Evolutionary conservation across 2,329 filamentous ascomycete species (phyloP).

Genomic region (Colletotrichum incanum): DNA sequence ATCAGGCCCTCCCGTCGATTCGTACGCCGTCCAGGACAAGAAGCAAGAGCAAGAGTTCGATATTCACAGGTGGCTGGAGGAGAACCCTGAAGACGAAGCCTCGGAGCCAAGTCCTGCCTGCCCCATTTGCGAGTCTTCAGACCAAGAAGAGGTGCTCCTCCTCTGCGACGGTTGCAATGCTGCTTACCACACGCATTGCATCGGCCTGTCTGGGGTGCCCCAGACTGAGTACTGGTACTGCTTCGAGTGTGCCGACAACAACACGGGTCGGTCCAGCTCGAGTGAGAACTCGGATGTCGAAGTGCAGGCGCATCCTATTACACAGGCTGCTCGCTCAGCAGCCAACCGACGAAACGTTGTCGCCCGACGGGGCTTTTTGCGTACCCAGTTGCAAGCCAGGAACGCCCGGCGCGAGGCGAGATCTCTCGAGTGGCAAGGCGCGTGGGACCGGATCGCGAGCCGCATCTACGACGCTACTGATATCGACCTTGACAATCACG

Average conservation of each 20-base stretch:
- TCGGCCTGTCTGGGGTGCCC: conserved; percentile 85
- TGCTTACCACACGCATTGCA: conserved; percentile 92
- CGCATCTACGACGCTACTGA: conserved; percentile 78
- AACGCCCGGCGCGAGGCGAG: conserved; percentile 74
- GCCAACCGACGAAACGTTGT: conserved; percentile 25
- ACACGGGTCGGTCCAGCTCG: conserved; percentile 46
- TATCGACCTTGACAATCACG: conserved; percentile 88
- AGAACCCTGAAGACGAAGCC: conserved; percentile 78
- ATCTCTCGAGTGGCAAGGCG: conserved; percentile 89
- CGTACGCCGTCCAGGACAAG: conserved; percentile 82
- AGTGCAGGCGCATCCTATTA: conserved; percentile 18
- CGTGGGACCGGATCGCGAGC: conserved; percentile 79
- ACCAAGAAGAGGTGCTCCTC: conserved; percentile 87
- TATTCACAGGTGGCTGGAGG: conserved; percentile 79
- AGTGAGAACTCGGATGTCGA: conserved; percentile 28
- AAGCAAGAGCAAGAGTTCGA: conserved; percentile 94
- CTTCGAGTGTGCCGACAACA: conserved; percentile 79
- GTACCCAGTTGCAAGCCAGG: conserved; percentile 72
- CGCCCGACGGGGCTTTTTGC: conserved; percentile 59
- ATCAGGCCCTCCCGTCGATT: conserved; percentile 69
- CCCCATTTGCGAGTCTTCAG: conserved; percentile 85
- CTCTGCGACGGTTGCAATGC: conserved; percentile 94
- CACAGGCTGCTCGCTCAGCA: conserved; percentile 26
- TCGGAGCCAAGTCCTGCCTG: conserved; percentile 87
- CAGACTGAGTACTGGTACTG: conserved; percentile 87